Evolutionary conservation across 73 alveolate genomes (phyloP), one percentile per base, ranked within the genome.

Genomic region (Chromera velia): DNA sequence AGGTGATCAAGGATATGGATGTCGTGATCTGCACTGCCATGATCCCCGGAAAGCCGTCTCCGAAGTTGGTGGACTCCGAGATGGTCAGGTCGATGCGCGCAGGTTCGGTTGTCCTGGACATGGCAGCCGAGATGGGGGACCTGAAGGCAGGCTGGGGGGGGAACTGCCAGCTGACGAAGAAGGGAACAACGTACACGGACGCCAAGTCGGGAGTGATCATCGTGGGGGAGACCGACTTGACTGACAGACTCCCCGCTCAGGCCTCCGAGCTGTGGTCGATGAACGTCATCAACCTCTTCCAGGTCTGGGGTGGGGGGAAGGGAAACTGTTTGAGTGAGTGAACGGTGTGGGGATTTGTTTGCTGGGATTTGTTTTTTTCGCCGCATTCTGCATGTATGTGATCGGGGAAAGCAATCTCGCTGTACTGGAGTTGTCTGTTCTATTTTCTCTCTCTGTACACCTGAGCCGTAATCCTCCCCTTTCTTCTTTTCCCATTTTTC

Each of bases 51-150:
- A 79, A 72, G 9, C 75, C 71, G 29, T 80, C 87, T n/a, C 87
- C 87, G 63, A 77, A 40, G n/a, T 72, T 82, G 46, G 22, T 82
- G 13, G 28, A 33, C 28, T 66, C 75, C 30, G 80, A 63, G 22
- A 19, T 63, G 0, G 83, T 82, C 55, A 33, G 47, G 24, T 19
- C 31, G 0, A 77, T 82, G 86, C 75, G 63, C 64, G 82, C 87
- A 27, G 89, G 89, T 0, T 72, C 86, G 1, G 74, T 82, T n/a
- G 64, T 82, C 30, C 87, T 82, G 24, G 89, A 83, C 62, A 24
- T 83, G 49, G 82, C 82, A 13, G 74, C 88, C 0, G 88, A 81
- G 33, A 55, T 28, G 19, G 90, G 90, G n/a, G n/a, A n/a, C n/a
- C n/a, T n/a, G n/a, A n/a, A n/a, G n/a, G n/a, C n/a, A n/a, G n/a